Conservation (phyloP, 768 basidiomycete species). For the Rhizopogon vesiculosus region DNA sequence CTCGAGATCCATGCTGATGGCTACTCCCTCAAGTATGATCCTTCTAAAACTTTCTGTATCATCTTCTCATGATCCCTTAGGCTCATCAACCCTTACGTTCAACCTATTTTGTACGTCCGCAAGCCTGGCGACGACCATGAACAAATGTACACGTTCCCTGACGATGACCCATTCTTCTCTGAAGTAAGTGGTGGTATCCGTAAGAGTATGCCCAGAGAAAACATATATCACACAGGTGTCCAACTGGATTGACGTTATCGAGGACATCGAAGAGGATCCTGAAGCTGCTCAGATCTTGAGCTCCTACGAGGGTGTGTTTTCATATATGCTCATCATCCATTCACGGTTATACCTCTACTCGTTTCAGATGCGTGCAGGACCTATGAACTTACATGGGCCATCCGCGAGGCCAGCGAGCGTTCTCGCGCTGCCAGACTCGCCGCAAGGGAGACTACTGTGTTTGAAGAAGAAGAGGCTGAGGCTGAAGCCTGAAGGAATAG, state of each 20-base stretch:
- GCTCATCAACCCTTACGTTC: conserved; percentile 90
- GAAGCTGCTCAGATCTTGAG: conserved; percentile 77
- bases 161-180: conserved; percentile 93
- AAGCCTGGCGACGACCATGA: conserved; percentile 78
- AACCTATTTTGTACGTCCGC: conserved; percentile 84
- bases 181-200: conserved; percentile 41
- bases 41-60: not conserved
- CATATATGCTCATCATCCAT: not conserved
- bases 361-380: conserved; percentile 74
- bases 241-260: conserved; percentile 84
- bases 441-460: conserved; percentile 24
- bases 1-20: conserved; percentile 94
- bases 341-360: conserved; percentile 1
- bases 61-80: conserved; percentile 31
- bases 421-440: conserved; percentile 46
- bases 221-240: conserved; percentile 41
- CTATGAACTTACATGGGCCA: conserved; percentile 93
- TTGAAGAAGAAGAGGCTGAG: conserved; percentile 22
- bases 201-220: not conserved
- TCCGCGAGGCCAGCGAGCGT: conserved; percentile 73
- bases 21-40: conserved; percentile 70
- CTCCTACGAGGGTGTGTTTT: conserved; percentile 67
- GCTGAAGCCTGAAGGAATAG: conserved; percentile 11
- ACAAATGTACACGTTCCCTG: conserved; percentile 63
- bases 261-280: conserved; percentile 85